Evolutionary conservation across 225 moss, liverwort and hornwort genomes (phyloP).

Genomic region (Ulota crispa): DNA sequence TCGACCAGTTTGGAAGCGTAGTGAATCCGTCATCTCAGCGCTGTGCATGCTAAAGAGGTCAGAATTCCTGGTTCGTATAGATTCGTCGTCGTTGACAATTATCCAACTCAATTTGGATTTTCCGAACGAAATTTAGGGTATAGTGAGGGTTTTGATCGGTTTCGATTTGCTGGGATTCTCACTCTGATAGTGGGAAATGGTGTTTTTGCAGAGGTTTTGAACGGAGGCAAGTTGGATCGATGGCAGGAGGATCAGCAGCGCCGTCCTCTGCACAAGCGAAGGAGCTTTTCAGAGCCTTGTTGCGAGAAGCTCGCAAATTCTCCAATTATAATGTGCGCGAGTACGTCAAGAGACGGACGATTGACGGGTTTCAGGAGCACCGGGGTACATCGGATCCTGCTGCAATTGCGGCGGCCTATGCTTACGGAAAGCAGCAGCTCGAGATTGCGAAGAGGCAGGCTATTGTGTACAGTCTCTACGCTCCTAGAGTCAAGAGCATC

Average conservation of each 20-base stretch:
- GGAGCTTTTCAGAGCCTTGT: slow-evolving; percentile 62
- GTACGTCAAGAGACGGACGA: slow-evolving; percentile 79
- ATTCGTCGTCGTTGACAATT: not conserved
- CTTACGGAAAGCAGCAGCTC: slow-evolving; percentile 64
- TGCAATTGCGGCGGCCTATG: slow-evolving; percentile 51
- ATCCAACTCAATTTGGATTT: not conserved
- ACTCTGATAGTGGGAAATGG: not conserved
- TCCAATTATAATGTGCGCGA: slow-evolving; percentile 93
- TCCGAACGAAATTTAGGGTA: not conserved
- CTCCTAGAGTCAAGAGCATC: slow-evolving; percentile 73
- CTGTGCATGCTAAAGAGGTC: not conserved
- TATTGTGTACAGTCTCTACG: slow-evolving; percentile 73
- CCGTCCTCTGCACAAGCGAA: slow-evolving; percentile 62
- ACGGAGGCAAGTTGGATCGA: not conserved
- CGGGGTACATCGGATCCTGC: slow-evolving; percentile 48
- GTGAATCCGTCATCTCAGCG: not conserved
- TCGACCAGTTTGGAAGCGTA: not conserved
- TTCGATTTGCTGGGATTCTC: not conserved
- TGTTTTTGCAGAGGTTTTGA: not conserved
- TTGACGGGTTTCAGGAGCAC: slow-evolving; percentile 65
- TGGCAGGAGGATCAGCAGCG: slow-evolving; percentile 51
- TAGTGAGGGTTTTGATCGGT: not conserved
- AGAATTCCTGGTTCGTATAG: not conserved
- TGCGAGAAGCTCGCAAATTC: slow-evolving; percentile 76
- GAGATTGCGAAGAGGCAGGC: slow-evolving; percentile 83